Evolutionary conservation across 2,329 filamentous ascomycete species (phyloP).

Genomic region (Gliomastix tumulicola): DNA sequence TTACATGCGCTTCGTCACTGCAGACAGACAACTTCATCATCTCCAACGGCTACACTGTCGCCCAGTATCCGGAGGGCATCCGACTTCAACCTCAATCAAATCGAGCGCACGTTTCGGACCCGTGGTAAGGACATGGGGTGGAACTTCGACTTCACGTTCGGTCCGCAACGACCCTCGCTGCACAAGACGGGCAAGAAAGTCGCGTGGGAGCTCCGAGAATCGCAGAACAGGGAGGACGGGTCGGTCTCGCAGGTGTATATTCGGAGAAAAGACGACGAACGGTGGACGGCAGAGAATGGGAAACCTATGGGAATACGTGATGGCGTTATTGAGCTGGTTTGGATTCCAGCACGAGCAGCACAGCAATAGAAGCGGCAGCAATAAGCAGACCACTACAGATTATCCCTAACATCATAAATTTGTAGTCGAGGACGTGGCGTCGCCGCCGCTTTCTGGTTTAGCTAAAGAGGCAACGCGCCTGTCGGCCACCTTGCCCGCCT

Average conservation of each 20-base stretch:
- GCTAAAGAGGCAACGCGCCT: too few relatives aligned
- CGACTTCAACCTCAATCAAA: slow-evolving; percentile 38
- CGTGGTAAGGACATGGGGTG: slow-evolving; percentile 38
- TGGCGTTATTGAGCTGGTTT: slow-evolving; percentile 6
- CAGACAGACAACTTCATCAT: slow-evolving; percentile 46
- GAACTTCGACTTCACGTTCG: slow-evolving; percentile 43
- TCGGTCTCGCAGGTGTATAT: slow-evolving; percentile 4
- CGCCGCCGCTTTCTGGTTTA: too few relatives aligned
- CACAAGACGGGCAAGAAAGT: slow-evolving; percentile 35
- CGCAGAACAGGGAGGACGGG: slow-evolving; percentile 3
- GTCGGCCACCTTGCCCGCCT: too few relatives aligned
- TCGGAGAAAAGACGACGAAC: slow-evolving; percentile 4
- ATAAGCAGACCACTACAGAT: too few relatives aligned
- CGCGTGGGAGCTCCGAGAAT: slow-evolving; percentile 13
- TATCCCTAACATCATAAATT: too few relatives aligned
- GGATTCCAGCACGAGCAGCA: slow-evolving; percentile 6
- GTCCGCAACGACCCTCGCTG: slow-evolving; percentile 38
- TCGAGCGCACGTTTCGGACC: slow-evolving; percentile 42
- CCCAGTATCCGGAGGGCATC: slow-evolving; percentile 46
- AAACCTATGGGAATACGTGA: slow-evolving; percentile 3
- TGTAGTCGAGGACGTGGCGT: too few relatives aligned
- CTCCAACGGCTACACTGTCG: slow-evolving; percentile 54
- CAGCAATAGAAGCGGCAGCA: too few relatives aligned
- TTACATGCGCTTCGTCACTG: slow-evolving; percentile 48
- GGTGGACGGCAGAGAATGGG: slow-evolving; percentile 2